Conservation (phyloP, 441 rosid species). For the Pelargonium australe region DNA sequence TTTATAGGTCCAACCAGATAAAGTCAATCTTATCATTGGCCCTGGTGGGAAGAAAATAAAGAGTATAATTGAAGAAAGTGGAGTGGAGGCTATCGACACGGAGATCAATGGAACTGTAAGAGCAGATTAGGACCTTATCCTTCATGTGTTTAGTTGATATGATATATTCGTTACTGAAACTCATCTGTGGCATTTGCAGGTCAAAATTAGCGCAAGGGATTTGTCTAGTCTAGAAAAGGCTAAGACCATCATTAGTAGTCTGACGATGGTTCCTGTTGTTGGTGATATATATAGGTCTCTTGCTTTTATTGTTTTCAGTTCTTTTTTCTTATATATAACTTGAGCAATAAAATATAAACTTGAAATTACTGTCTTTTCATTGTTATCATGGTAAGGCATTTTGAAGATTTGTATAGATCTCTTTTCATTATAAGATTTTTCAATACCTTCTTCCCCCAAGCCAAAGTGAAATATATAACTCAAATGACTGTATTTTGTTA, state of each 20-base stretch:
- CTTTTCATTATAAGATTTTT: not conserved
- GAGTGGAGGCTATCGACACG: conserved; percentile 86
- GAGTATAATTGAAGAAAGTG: conserved; percentile 94
- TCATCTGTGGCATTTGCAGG: conserved; percentile 41
- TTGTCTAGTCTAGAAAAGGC: conserved; percentile 74
- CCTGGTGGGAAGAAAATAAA: conserved; percentile 97
- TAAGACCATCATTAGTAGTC: conserved; percentile 58
- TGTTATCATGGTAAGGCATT: not conserved
- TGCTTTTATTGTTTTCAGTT: not conserved
- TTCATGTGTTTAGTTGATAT: conserved; percentile 20
- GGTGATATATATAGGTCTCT: conserved; percentile 85
- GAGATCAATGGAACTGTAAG: conserved; percentile 87
- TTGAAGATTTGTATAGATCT: not conserved
- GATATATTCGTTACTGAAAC: conserved; percentile 18
- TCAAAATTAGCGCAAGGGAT: conserved; percentile 83
- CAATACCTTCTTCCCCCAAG: not conserved
- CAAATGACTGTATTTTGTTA: not conserved
- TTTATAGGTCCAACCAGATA: conserved; percentile 70
- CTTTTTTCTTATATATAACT: not conserved
- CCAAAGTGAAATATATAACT: not conserved
- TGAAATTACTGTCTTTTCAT: not conserved
- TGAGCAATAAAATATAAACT: not conserved
- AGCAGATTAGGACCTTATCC: conserved; percentile 20
- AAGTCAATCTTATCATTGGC: conserved; percentile 80
- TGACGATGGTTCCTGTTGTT: conserved; percentile 79